Evolutionary conservation across 139 green algal species (phyloP), one percentile per base, ranked within the genome.

Genomic region (Closterium sp.): DNA sequence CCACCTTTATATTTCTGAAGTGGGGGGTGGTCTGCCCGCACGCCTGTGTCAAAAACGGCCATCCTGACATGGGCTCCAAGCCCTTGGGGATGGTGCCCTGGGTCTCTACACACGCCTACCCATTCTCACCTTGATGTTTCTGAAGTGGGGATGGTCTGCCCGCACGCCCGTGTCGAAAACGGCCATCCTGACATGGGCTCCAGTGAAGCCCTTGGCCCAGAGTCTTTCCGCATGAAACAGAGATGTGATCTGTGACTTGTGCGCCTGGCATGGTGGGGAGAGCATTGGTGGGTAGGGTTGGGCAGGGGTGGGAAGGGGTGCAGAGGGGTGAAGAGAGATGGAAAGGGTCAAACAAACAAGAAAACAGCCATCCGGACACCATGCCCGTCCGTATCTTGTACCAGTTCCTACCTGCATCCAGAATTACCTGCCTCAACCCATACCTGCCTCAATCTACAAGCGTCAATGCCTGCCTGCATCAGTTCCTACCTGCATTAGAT

Each of bases 1-100:
- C 7, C 76, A 76, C 33, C 91, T 95, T 96, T 89, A 99, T 98
- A 95, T 99, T 97, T 55, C 96, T 96, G n/a, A 99, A 96, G 94
- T 99, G 97, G 0, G 97, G n/a, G 97, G 94, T 99, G 98, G 86
- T 97, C 94, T 12, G 91, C 92, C 1, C 94, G 91, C 89, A 99
- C 97, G 89, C 98, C 98, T 1, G 98, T 99, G 95, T 99, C 98
- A 96, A 99, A 99, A 28, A 99, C 96, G 28, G 97, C 98, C 96
- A 96, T 96, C 89, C 95, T 96, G 12, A 99, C 96, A 30, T 95
- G 95, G 85, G 96, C 88, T 5, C 98, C 98, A 94, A 98, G 9
- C 97, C 98, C 90, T 95, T 91, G 30, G 91, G n/a, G n/a, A n/a
- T n/a, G n/a, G n/a, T n/a, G n/a, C n/a, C n/a, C n/a, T n/a, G n/a